These are phyloP conservation scores for Coemansia sp. DNA, from an alignment of 192 early-diverging fungal species.

Conservation along the genomic window DNA sequence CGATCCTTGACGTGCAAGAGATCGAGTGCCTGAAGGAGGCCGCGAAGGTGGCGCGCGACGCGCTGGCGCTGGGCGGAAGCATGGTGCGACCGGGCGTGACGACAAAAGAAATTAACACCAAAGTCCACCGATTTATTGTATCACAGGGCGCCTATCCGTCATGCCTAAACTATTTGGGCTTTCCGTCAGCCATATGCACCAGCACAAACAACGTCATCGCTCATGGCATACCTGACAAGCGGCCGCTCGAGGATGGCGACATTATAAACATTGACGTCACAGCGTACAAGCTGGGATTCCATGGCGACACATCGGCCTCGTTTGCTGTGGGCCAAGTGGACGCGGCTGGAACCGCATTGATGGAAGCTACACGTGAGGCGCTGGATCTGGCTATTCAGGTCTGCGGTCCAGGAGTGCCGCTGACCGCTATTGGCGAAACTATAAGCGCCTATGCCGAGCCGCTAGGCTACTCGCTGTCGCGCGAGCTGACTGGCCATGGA, in stretches of 20 bases:
- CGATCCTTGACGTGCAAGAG: slow-evolving; percentile 37
- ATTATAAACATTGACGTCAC: slow-evolving; percentile 80
- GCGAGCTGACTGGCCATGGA: slow-evolving; percentile 82
- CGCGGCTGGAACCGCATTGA: slow-evolving; percentile 50
- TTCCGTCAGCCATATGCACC: slow-evolving; percentile 72
- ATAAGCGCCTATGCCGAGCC: slow-evolving; percentile 49
- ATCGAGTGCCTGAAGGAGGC: slow-evolving; percentile 50
- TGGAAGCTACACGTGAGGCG: slow-evolving; percentile 55
- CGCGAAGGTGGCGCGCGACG: slow-evolving; percentile 55
- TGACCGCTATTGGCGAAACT: slow-evolving; percentile 62
- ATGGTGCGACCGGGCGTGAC: slow-evolving; percentile 51
- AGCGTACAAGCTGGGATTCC: slow-evolving; percentile 59
- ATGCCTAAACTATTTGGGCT: slow-evolving; percentile 73
- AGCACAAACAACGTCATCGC: slow-evolving; percentile 82
- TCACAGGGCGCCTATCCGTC: slow-evolving; percentile 62
- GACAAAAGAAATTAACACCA: slow-evolving; percentile 51
- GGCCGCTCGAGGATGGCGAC: slow-evolving; percentile 63
- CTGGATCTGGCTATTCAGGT: slow-evolving; percentile 59
- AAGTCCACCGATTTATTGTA: slow-evolving; percentile 56
- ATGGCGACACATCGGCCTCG: slow-evolving; percentile 69
- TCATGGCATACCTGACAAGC: slow-evolving; percentile 67
- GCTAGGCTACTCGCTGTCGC: slow-evolving; percentile 59
- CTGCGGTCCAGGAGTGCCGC: slow-evolving; percentile 69
- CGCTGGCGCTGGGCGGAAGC: slow-evolving; percentile 53
- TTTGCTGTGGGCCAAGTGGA: slow-evolving; percentile 64